Evolutionary conservation across 768 basidiomycete species (phyloP), one percentile per base, ranked within the genome.

Genomic region (Boletales sp.): DNA sequence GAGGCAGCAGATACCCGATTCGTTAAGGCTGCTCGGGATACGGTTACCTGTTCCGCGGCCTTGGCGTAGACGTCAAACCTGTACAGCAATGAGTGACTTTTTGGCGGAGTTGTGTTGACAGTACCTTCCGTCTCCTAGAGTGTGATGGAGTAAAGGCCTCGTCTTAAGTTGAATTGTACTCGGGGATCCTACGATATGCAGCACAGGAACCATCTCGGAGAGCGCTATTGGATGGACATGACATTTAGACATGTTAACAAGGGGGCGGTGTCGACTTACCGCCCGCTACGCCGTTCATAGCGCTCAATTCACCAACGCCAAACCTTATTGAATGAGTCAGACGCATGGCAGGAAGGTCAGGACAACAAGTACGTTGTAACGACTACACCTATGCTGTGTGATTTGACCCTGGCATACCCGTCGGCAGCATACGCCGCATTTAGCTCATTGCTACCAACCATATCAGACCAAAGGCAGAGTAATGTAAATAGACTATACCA

Each of bases 221-320:
- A 85, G 85, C 14, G 86, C 86, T 86, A 12, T 12, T 13, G 30
- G 1, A 30, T 14, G 7, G 37, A 10, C 2, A 34, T 63, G 30
- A 54, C 50, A 18, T 8, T 45, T 51, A 17, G 45, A n/a, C 10
- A 44, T 0, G 27, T 6, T 13, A 34, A 12, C 5, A 36, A 36
- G 32, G 40, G 9, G 15, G 40, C 10, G 8, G 4, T n/a, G 35
- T 39, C 17, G 1, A 7, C 73, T 50, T 57, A 80, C 86, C 81
- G 59, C 86, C 86, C 27, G 87, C 90, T 53, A 94, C 81, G 37
- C 89, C 88, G 58, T 91, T 90, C 32, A 87, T 83, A 5, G 93
- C 92, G 36, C 86, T 88, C 39, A 95, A 71, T 65, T 97, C 94
- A 14, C 94, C 94, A n/a, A 97, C 94, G 47, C 94, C 94, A 56